These are phyloP conservation scores for Grigorovia humatica DNA, from an alignment of 805 yeast species.

Conservation along the genomic window DNA sequence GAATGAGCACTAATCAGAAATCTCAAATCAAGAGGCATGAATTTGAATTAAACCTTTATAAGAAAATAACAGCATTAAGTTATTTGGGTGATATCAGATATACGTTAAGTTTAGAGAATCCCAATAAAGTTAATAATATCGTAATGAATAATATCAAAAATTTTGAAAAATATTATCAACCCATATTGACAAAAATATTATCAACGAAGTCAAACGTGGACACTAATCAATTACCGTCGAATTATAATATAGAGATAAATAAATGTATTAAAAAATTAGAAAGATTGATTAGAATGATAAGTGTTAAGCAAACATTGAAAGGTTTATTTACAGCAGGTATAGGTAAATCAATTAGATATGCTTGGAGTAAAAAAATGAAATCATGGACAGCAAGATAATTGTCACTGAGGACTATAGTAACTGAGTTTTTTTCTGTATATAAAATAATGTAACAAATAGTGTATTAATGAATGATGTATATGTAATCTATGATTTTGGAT, in stretches of 20 bases:
- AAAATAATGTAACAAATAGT: background rate
- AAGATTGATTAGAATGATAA: slow-evolving; percentile 56
- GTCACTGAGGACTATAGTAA: too few relatives aligned
- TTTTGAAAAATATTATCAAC: slow-evolving; percentile 67
- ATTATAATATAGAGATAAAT: slow-evolving; percentile 25
- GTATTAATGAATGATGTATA: background rate
- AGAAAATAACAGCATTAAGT: slow-evolving; percentile 67
- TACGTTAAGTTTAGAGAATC: slow-evolving; percentile 82
- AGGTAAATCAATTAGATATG: slow-evolving; percentile 57
- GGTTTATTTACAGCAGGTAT: slow-evolving; percentile 86
- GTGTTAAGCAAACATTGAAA: slow-evolving; percentile 64
- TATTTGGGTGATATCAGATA: slow-evolving; percentile 88
- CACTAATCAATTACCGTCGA: slow-evolving; percentile 30
- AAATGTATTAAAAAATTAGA: slow-evolving; percentile 32
- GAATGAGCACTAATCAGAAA: background rate
- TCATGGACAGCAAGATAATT: slow-evolving; percentile 17
- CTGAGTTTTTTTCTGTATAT: background rate
- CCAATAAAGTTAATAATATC: slow-evolving; percentile 76
- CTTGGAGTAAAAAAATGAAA: slow-evolving; percentile 54
- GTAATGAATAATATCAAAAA: slow-evolving; percentile 63
- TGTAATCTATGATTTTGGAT: background rate
- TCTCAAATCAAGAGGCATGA: slow-evolving; percentile 11
- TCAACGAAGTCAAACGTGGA: slow-evolving; percentile 28
- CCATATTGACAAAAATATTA: slow-evolving; percentile 27
- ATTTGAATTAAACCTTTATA: slow-evolving; percentile 55